Percentiles rank a stretch among this genome's conserved stretches.
Evolutionary conservation across 2,329 filamentous ascomycete species (phyloP).

Genomic region (Sarocladiaceae sp.): DNA sequence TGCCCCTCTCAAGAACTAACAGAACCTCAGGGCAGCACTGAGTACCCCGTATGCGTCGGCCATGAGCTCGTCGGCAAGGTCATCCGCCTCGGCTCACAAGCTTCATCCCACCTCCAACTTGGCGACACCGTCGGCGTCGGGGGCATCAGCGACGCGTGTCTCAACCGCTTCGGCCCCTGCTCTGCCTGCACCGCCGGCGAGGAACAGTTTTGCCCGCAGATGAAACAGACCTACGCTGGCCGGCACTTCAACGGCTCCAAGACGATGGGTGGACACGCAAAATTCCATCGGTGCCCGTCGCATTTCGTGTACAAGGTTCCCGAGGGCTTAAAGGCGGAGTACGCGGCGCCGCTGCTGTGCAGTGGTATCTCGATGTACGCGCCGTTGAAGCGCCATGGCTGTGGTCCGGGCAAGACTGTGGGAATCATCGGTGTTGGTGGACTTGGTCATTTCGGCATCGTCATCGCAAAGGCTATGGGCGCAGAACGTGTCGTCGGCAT

Average conservation of each 20-base stretch:
- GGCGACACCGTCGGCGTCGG: slow-evolving; percentile 56
- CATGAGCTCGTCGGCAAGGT: slow-evolving; percentile 56
- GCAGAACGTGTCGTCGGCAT: slow-evolving; percentile 57
- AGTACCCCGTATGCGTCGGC: slow-evolving; percentile 38
- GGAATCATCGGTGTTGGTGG: slow-evolving; percentile 63
- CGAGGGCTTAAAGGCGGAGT: slow-evolving; percentile 30
- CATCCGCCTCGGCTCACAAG: slow-evolving; percentile 35
- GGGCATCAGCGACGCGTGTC: slow-evolving; percentile 48
- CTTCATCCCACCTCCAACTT: slow-evolving; percentile 34
- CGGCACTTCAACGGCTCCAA: slow-evolving; percentile 39
- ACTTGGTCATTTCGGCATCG: slow-evolving; percentile 61
- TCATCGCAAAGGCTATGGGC: slow-evolving; percentile 61
- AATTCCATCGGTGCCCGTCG: slow-evolving; percentile 22
- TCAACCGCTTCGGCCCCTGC: slow-evolving; percentile 25
- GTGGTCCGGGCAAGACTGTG: slow-evolving; percentile 60
- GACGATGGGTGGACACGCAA: slow-evolving; percentile 32
- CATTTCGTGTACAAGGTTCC: slow-evolving; percentile 46
- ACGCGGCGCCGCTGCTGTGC: slow-evolving; percentile 61
- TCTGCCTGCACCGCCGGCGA: slow-evolving; percentile 28
- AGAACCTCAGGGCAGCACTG: neutral
- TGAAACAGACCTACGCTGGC: neutral
- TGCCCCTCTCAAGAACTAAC: neutral
- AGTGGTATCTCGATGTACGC: slow-evolving; percentile 62
- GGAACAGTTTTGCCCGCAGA: slow-evolving; percentile 28
- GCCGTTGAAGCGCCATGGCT: slow-evolving; percentile 56